Evolutionary conservation across 2,329 filamentous ascomycete species (phyloP).

Genomic region (Hymenotorrendiella dingleyae): DNA sequence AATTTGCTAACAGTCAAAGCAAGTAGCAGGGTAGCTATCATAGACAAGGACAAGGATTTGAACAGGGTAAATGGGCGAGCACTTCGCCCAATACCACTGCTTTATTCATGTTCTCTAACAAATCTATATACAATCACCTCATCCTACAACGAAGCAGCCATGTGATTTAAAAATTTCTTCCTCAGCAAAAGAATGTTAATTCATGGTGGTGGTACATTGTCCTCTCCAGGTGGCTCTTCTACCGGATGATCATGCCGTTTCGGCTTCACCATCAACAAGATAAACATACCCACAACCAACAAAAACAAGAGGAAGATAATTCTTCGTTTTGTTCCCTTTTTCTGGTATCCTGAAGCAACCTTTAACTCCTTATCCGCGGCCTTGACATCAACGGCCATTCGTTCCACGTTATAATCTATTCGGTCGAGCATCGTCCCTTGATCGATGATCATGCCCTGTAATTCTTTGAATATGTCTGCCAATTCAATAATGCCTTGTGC

Average conservation of each 20-base stretch:
- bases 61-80: too few species aligned
- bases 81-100: too few species aligned
- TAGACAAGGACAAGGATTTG: too few species aligned
- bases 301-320: conserved; percentile 84
- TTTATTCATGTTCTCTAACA: too few species aligned
- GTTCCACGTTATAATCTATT: conserved; percentile 97
- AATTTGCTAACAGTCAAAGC: too few species aligned
- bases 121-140: too few species aligned
- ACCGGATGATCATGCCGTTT: conserved; percentile 19
- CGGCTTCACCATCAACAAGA: conserved; percentile 69
- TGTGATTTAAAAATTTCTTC: too few species aligned
- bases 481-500: conserved; percentile 97
- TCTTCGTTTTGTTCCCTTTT: conserved; percentile 82
- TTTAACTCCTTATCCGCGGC: conserved; percentile 87
- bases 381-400: conserved; percentile 90
- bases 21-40: too few species aligned
- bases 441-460: conserved; percentile 93
- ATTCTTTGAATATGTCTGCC: conserved; percentile 91
- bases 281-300: conserved; percentile 80
- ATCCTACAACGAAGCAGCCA: neutral
- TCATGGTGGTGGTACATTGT: conserved; percentile 25
- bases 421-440: conserved; percentile 88
- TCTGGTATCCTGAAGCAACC: conserved; percentile 84
- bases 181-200: neutral
- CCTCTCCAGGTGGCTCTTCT: conserved; percentile 3